Conservation (phyloP, 164 flowering plant species). For the Cinnamomum chago region DNA sequence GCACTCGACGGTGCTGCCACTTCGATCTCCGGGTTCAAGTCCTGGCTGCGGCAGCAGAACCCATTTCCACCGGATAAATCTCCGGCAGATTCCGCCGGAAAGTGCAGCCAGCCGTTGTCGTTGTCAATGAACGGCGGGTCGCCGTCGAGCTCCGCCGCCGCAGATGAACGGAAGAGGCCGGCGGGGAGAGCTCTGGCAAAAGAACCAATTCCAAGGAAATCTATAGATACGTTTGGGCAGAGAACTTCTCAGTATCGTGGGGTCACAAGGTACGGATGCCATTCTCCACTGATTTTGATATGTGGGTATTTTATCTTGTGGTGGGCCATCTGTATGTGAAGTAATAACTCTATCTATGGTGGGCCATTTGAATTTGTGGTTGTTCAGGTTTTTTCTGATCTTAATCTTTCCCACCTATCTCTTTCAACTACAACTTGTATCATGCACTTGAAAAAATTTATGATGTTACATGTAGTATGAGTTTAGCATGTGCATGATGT, state of each 20-base stretch:
- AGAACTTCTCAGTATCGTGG: constrained; percentile 90
- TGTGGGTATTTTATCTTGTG: neutral
- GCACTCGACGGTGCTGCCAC: constrained; percentile 27
- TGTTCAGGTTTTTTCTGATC: no score
- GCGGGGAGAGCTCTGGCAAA: constrained; percentile 24
- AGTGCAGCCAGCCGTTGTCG: constrained; percentile 32
- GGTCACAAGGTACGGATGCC: constrained; percentile 60
- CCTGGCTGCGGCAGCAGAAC: constrained; percentile 55
- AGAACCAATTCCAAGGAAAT: constrained; percentile 61
- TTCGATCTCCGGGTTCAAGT: constrained; percentile 52
- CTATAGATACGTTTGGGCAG: constrained; percentile 83
- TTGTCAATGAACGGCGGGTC: constrained; percentile 43
- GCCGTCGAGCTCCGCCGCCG: constrained; percentile 10
- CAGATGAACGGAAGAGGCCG: constrained; percentile 34
- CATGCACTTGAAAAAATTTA: neutral
- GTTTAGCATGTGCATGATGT: neutral
- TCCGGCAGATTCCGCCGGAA: constrained; percentile 3
- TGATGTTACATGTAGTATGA: neutral
- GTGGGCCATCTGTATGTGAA: neutral
- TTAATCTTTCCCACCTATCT: neutral
- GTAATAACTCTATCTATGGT: no score
- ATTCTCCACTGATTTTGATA: neutral
- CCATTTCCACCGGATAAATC: constrained; percentile 21
- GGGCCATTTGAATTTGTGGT: no score
- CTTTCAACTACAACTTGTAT: neutral